Evolutionary conservation across 1,284 basidiomycete species (phyloP).

Genomic region (Papiliotrema nemorosa): DNA sequence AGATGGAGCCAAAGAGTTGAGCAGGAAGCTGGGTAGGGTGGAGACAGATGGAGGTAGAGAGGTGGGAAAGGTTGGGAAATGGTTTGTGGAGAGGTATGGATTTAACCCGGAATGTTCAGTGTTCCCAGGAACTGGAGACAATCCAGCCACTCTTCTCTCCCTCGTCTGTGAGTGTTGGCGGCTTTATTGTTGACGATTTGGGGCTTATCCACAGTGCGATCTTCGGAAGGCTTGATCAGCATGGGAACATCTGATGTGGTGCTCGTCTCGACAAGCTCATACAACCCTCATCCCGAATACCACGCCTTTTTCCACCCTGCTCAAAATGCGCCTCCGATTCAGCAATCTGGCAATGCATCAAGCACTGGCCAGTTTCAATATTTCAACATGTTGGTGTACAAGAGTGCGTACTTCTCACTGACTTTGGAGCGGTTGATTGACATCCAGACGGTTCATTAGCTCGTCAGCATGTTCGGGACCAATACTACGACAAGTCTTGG

Average conservation of each 20-base stretch:
- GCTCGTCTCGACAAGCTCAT: constrained; percentile 60
- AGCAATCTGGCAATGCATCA: constrained; percentile 14
- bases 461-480: constrained; percentile 73
- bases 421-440: constrained; percentile 53
- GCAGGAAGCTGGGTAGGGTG: constrained; percentile 66
- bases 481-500: constrained; percentile 65
- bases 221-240: constrained; percentile 71
- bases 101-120: constrained; percentile 72
- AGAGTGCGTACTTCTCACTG: constrained; percentile 46
- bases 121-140: constrained; percentile 86
- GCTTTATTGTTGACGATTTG: background rate
- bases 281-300: constrained; percentile 51
- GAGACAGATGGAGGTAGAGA: constrained; percentile 70
- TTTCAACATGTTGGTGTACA: constrained; percentile 54
- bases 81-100: constrained; percentile 74
- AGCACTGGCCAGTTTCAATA: constrained; percentile 31
- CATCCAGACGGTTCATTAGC: constrained; percentile 73
- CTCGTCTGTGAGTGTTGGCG: constrained; percentile 50
- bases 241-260: constrained; percentile 90
- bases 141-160: constrained; percentile 79
- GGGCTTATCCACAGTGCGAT: constrained; percentile 54
- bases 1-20: constrained; percentile 64
- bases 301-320: constrained; percentile 55
- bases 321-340: constrained; percentile 29
- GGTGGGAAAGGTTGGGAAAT: constrained; percentile 62